Conservation (phyloP, 2,329 filamentous ascomycete genomes). For the Leptosphaerulina australis region DNA sequence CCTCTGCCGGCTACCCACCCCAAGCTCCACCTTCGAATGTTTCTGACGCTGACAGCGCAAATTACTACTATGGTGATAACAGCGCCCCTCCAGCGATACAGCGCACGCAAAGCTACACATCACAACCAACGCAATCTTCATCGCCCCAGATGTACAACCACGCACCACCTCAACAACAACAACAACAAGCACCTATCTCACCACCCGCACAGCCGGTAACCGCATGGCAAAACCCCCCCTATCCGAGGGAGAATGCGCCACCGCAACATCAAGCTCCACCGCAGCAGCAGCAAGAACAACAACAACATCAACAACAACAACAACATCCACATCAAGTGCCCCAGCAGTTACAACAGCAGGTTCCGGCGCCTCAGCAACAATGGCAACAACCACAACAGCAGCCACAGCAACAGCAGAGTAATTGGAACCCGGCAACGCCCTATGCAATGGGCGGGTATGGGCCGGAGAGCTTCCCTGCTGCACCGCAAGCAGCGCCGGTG, state of each 20-base stretch:
- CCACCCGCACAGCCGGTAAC: constrained; percentile 40
- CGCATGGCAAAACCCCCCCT: constrained; percentile 41
- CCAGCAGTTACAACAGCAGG: constrained; percentile 29
- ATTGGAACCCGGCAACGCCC: constrained; percentile 43
- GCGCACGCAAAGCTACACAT: constrained; percentile 38
- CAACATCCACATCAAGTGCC: constrained; percentile 15
- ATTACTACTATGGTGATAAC: constrained; percentile 44
- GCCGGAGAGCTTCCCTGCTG: constrained; percentile 65
- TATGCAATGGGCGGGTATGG: constrained; percentile 51
- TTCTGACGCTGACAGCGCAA: constrained; percentile 42
- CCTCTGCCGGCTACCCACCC: constrained; percentile 38
- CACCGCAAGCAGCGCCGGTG: constrained; percentile 60
- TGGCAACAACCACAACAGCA: constrained; percentile 36
- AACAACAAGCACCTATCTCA: constrained; percentile 37
- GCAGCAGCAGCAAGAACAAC: constrained; percentile 12
- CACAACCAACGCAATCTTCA: constrained; percentile 45
- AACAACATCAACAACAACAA: constrained; percentile 26
- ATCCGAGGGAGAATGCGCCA: constrained; percentile 39
- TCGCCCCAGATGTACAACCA: constrained; percentile 44
- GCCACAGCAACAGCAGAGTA: constrained; percentile 42
- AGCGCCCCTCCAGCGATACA: constrained; percentile 34
- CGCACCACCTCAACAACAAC: constrained; percentile 24
- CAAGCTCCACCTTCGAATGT: constrained; percentile 44
- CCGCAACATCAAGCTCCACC: constrained; percentile 20
- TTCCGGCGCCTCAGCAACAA: constrained; percentile 22